Conservation (phyloP, 768 basidiomycete species). For the Mycena albidolilacea region DNA sequence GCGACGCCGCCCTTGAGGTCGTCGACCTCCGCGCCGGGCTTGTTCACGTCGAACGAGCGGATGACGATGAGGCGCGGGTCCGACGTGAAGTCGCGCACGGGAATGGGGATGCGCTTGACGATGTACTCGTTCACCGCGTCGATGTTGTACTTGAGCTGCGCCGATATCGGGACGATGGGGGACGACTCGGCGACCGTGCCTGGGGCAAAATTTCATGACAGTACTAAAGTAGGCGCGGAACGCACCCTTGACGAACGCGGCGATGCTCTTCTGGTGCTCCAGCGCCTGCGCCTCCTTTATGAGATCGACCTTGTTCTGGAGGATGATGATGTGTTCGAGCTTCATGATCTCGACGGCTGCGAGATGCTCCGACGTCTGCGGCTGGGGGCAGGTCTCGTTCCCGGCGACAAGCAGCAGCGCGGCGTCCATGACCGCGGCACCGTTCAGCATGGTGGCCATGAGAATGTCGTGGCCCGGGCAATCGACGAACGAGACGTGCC, state of each 20-base stretch:
- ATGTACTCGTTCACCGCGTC: slow-evolving; percentile 99
- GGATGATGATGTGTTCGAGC: slow-evolving; percentile 95
- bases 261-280: slow-evolving; percentile 96
- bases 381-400: slow-evolving; percentile 99
- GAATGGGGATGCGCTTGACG: slow-evolving; percentile 96
- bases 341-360: slow-evolving; percentile 99
- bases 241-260: slow-evolving; percentile 94
- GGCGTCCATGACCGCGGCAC: slow-evolving; percentile 99
- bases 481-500: slow-evolving; percentile 99
- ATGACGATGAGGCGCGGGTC: slow-evolving; percentile 97
- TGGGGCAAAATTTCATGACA: slow-evolving; percentile 47
- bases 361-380: slow-evolving; percentile 98
- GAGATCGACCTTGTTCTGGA: slow-evolving; percentile 99
- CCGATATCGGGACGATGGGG: slow-evolving; percentile 98
- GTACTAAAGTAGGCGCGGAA: slow-evolving; percentile 16
- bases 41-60: slow-evolving; percentile 99
- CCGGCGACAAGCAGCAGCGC: slow-evolving; percentile 96
- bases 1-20: slow-evolving; percentile 99
- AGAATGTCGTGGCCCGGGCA: slow-evolving; percentile 99
- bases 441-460: slow-evolving; percentile 99
- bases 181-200: slow-evolving; percentile 98
- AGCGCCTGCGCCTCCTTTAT: slow-evolving; percentile 95
- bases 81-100: slow-evolving; percentile 92
- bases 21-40: slow-evolving; percentile 96
- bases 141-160: slow-evolving; percentile 98